phyloP scores from a whole-genome alignment of 169 alveolate genomes.

The Plasmodium adleri region DNA sequence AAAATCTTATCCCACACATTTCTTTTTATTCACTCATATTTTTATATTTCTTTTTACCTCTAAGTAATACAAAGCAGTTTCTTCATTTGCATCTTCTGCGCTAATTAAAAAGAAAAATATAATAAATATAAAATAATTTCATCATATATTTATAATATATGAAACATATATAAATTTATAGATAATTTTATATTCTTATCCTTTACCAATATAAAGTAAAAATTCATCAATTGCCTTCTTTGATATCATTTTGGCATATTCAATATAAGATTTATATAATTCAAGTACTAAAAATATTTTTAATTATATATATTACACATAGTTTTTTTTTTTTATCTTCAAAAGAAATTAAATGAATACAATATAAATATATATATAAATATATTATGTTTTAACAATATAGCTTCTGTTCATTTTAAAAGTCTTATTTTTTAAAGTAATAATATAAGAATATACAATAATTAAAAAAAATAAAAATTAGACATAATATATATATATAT shows the following conservation, averaged over 20 bases:
- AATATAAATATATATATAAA: too few species aligned
- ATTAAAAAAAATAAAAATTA: too few species aligned
- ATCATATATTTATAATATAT: not conserved
- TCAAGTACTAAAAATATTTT: too few species aligned
- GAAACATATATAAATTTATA: too few species aligned
- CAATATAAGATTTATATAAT: too few species aligned
- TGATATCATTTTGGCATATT: constrained; percentile 15
- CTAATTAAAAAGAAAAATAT: constrained; percentile 9
- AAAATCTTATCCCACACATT: not conserved
- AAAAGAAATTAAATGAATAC: not conserved
- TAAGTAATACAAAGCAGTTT: constrained; percentile 52
- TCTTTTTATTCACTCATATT: not conserved
- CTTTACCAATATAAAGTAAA: constrained; percentile 59
- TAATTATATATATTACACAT: not conserved
- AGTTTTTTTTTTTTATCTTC: not conserved
- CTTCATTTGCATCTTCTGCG: constrained; percentile 68
- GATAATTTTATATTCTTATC: not conserved
- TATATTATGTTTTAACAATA: too few species aligned
- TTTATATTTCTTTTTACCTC: constrained; percentile 15
- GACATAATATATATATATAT: too few species aligned
- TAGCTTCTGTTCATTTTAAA: too few species aligned
- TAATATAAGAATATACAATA: too few species aligned
- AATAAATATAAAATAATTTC: not conserved
- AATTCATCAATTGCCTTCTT: constrained; percentile 44
- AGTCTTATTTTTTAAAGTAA: too few species aligned